Conservation (phyloP, 2,329 filamentous ascomycete species). For the Penicillium brasilianum region DNA sequence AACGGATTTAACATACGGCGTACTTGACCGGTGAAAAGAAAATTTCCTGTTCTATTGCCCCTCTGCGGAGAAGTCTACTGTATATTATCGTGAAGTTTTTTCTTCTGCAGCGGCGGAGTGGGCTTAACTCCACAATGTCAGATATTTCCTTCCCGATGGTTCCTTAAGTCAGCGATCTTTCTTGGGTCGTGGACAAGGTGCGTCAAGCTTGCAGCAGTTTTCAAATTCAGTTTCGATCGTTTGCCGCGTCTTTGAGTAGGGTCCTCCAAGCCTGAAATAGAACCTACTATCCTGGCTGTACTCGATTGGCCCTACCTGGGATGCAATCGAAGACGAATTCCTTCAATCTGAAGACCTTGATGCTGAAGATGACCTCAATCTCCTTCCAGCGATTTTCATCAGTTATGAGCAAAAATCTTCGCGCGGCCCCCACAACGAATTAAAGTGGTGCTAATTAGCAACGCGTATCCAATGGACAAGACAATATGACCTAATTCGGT, state of each 20-base stretch:
- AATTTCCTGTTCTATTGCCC: slow-evolving; percentile 24
- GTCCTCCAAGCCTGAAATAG: not conserved
- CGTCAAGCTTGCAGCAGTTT: slow-evolving; percentile 21
- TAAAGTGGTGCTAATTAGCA: slow-evolving; percentile 28
- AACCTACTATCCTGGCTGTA: not conserved
- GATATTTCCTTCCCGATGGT: slow-evolving; percentile 18
- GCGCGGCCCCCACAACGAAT: slow-evolving; percentile 24
- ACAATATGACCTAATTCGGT: slow-evolving; percentile 34
- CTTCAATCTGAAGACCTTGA: not conserved
- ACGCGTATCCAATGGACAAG: slow-evolving; percentile 28
- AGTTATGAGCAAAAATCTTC: slow-evolving; percentile 20
- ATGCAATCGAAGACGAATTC: not conserved
- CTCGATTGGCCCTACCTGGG: not conserved
- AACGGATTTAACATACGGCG: slow-evolving; percentile 4
- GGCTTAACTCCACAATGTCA: slow-evolving; percentile 27
- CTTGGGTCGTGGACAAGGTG: slow-evolving; percentile 31
- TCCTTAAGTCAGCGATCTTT: slow-evolving; percentile 28
- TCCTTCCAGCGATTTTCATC: not conserved
- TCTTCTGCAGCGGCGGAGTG: slow-evolving; percentile 21
- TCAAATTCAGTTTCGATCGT: not conserved
- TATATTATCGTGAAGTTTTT: slow-evolving; percentile 23
- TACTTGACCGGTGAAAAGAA: slow-evolving; percentile 29
- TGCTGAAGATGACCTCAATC: not conserved
- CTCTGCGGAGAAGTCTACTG: slow-evolving; percentile 30
- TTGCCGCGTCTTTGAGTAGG: not conserved